Base-by-base conservation (phyloP, 164 flowering plant species). In the Magnolia officinalis region DNA sequence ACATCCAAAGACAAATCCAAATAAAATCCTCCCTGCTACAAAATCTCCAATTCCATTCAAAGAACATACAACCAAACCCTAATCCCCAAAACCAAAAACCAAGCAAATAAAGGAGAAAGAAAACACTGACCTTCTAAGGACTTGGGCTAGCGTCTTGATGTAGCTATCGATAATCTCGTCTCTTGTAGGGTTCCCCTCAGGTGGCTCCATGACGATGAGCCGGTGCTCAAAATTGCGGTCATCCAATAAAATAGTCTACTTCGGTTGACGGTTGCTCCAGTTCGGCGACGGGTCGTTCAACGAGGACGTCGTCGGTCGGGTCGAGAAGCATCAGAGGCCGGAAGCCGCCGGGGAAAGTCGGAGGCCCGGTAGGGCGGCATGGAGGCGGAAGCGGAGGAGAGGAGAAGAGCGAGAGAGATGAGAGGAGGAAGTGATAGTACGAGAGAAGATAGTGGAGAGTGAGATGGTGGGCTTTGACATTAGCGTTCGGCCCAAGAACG, bases 201-300 rank as follows among this genome's bases (percentile, higher is more conserved):
- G 98, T 70, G 83, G 83, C 78, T 95, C 96, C 87, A 92, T 58
- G 8, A 93, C 95, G 10, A 92, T 83, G 11, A 93, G 96, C 99
- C 99, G 92, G 83, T 93, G 99, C 83, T 96, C 95, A 50, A 94
- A 93, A 81, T 94, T 97, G 63, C 98, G 92, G 0, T 97, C 98
- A 7, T 91, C 96, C 37, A 89, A 89, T 83, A 92, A 69, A 24
- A 92, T 88, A 70, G 97, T 93, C 85, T 93, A 96, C 78, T 91
- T 92, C 0, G 98, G 97, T 0, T 92, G 95, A 6, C 95, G 86
- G 73, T 89, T 92, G 11, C 91, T 87, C 92, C 93, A 93, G 84
- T 95, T 93, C 8, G 97, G 98, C 71, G 82, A 85, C 0, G 89
- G 90, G 61, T 92, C 98, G 59, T 86, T 89, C 74, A 93, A 86